These are phyloP conservation scores for Erodium chrysanthum DNA, from an alignment of 441 rosid genomes.

Conservation along the genomic window DNA sequence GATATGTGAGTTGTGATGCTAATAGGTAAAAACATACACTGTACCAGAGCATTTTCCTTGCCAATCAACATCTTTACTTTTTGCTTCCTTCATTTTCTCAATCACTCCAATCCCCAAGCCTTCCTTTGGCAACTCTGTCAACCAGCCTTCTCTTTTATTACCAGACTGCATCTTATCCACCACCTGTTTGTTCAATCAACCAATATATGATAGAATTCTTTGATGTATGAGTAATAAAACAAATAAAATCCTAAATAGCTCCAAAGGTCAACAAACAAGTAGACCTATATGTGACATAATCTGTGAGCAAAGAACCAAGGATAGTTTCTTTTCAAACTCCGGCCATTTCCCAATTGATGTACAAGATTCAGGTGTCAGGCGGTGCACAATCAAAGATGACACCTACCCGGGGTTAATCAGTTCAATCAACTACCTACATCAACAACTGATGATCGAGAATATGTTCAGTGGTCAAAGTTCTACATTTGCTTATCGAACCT, in stretches of 20 bases:
- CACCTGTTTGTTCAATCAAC: conserved; percentile 39
- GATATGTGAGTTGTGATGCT: conserved; percentile 12
- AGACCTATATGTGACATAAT: not conserved
- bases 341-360: not conserved
- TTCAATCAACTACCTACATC: not conserved
- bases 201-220: not conserved
- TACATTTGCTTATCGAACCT: not conserved
- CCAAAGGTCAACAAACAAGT: not conserved
- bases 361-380: not conserved
- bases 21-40: conserved; percentile 53
- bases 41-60: conserved; percentile 98
- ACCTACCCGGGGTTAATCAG: not conserved
- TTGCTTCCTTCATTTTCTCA: conserved; percentile 62
- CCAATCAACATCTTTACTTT: conserved; percentile 67
- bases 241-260: not conserved
- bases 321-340: not conserved
- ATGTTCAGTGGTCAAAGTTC: not conserved
- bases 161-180: conserved; percentile 90
- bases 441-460: not conserved
- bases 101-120: conserved; percentile 59
- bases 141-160: conserved; percentile 48
- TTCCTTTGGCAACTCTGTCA: conserved; percentile 48
- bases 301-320: not conserved
- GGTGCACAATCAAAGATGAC: not conserved
- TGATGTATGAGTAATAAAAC: too few relatives aligned